Conservation (phyloP, 225 moss, liverwort and hornwort genomes). For the Pseudoscleropodium purum region DNA sequence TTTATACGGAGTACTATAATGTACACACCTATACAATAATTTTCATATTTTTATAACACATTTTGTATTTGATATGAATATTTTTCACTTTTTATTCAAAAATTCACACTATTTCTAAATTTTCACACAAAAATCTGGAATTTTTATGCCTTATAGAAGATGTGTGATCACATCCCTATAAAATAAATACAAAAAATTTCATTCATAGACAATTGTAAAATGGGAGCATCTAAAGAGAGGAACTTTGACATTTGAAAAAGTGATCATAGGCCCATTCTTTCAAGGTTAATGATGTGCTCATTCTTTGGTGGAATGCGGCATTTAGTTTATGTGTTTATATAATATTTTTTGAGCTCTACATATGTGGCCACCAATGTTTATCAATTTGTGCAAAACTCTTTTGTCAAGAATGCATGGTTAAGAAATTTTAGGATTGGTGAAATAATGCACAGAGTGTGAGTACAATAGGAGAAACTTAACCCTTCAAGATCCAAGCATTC, state of each 20-base stretch:
- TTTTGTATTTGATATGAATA: neutral
- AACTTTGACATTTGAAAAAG: neutral
- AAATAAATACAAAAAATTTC: neutral
- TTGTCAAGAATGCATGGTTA: neutral
- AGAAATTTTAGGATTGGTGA: neutral
- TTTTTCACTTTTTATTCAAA: neutral
- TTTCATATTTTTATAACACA: too few species aligned
- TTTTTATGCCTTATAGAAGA: neutral
- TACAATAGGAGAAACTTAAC: neutral
- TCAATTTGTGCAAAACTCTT: too few species aligned
- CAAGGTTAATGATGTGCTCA: neutral
- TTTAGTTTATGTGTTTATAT: neutral
- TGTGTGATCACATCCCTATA: accelerated
- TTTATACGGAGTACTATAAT: neutral
- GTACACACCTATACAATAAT: neutral
- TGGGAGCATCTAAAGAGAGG: accelerated
- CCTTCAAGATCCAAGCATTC: too few species aligned
- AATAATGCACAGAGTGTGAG: neutral
- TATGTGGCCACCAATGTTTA: neutral
- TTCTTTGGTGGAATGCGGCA: accelerated
- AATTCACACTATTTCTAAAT: neutral
- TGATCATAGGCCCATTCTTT: too few species aligned
- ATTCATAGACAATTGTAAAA: neutral
- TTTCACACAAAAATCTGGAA: neutral
- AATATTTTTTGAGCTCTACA: neutral